phyloP scores from a whole-genome alignment of 768 basidiomycete genomes.

The Suillus lakei region DNA sequence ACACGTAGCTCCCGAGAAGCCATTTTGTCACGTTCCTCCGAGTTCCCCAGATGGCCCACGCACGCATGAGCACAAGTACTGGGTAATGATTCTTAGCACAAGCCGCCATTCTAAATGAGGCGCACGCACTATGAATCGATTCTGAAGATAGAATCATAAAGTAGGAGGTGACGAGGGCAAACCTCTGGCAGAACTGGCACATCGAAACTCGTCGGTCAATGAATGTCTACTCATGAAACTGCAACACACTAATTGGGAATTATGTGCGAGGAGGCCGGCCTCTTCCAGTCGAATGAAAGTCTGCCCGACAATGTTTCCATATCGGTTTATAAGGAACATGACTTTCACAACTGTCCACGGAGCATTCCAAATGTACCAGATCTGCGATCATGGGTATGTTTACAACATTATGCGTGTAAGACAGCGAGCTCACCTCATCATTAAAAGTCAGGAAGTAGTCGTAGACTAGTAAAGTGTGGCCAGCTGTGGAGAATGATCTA shows the following conservation, averaged over 20 bases:
- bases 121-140: conserved; percentile 26
- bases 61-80: conserved; percentile 31
- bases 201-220: background rate
- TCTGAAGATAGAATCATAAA: conserved; percentile 22
- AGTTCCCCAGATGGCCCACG: conserved; percentile 28
- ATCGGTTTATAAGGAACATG: conserved; percentile 25
- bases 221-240: background rate
- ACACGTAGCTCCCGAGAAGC: conserved; percentile 12
- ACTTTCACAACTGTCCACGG: conserved; percentile 20
- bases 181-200: conserved; percentile 23
- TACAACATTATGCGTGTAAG: conserved; percentile 17
- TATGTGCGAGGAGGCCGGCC: conserved; percentile 20
- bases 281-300: conserved; percentile 26
- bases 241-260: conserved; percentile 12
- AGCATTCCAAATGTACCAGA: conserved; percentile 15
- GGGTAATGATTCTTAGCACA: background rate
- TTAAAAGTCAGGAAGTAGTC: conserved; percentile 32
- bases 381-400: background rate
- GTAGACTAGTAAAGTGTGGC: conserved; percentile 27
- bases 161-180: background rate
- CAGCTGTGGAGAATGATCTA: conserved; percentile 21
- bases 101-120: background rate
- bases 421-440: conserved; percentile 25
- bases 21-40: background rate
- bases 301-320: conserved; percentile 23